A percentile compares a stretch with the other conserved stretches of the same genome.
phyloP scores from a whole-genome alignment of 148 eudicot genomes.

The Rhododendron ovatum region DNA sequence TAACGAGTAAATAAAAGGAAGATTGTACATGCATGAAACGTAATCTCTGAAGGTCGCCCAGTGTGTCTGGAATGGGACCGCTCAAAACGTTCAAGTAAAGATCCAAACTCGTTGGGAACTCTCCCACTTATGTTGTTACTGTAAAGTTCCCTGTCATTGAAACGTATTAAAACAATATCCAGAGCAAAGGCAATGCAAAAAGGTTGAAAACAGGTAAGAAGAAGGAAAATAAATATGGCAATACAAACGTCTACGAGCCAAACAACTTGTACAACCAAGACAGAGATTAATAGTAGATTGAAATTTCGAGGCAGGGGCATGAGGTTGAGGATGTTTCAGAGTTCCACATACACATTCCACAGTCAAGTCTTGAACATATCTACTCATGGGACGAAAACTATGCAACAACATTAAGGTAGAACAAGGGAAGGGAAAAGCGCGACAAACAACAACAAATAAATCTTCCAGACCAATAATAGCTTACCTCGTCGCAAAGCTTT shows the following conservation, averaged over 20 bases:
- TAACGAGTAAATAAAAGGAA: neutral
- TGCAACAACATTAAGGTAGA: neutral
- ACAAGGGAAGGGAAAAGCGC: neutral
- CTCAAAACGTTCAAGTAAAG: conserved; percentile 60
- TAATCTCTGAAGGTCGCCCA: conserved; percentile 61
- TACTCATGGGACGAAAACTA: neutral
- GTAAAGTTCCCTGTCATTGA: conserved; percentile 67
- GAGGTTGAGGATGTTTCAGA: neutral
- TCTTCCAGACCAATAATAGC: neutral
- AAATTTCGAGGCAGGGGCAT: neutral
- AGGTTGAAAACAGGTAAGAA: neutral
- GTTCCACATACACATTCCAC: neutral
- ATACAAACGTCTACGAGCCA: neutral
- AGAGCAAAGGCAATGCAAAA: neutral
- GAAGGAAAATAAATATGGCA: neutral
- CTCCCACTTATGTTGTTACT: conserved; percentile 72
- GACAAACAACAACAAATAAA: neutral
- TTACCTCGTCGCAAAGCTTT: neutral
- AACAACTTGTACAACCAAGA: neutral
- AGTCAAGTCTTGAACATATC: neutral
- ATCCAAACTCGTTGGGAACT: conserved; percentile 77
- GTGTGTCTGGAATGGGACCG: conserved; percentile 65
- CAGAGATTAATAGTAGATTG: neutral
- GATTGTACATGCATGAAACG: conserved; percentile 64
- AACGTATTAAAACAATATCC: neutral